These are phyloP conservation scores for Penicillium bialowiezense DNA, from an alignment of 495 filamentous ascomycete genomes.

Conservation along the genomic window DNA sequence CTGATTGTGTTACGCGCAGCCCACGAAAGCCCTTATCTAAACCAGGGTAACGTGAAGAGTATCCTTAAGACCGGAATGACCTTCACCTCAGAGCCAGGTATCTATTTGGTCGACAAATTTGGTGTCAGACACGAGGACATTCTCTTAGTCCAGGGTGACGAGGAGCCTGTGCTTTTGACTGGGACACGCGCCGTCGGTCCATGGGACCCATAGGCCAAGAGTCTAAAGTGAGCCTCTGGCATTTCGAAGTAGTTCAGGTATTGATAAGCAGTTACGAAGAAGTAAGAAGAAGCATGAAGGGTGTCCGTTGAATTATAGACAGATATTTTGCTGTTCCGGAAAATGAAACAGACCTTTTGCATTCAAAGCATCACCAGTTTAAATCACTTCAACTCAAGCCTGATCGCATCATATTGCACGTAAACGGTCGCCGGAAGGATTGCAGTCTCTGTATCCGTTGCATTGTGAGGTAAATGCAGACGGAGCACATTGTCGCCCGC, in stretches of 20 bases:
- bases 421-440: slow-evolving; percentile 48
- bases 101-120: slow-evolving; percentile 52
- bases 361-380: background rate
- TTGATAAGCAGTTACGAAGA: too few relatives aligned
- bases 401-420: slow-evolving; percentile 58
- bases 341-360: too few relatives aligned
- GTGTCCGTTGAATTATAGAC: too few relatives aligned
- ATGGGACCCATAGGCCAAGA: slow-evolving; percentile 42
- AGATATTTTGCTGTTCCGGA: too few relatives aligned
- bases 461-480: slow-evolving; percentile 50
- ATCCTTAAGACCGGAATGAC: slow-evolving; percentile 48
- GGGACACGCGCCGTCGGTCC: slow-evolving; percentile 41
- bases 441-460: slow-evolving; percentile 52
- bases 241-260: too few relatives aligned
- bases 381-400: slow-evolving; percentile 40
- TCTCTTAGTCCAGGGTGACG: slow-evolving; percentile 44
- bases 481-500: slow-evolving; percentile 49
- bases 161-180: slow-evolving; percentile 44
- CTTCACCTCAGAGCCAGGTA: slow-evolving; percentile 55
- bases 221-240: background rate
- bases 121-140: slow-evolving; percentile 55
- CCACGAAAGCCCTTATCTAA: slow-evolving; percentile 55
- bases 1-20: slow-evolving; percentile 19
- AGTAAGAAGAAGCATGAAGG: too few relatives aligned
- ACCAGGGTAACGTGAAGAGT: slow-evolving; percentile 47